Percentiles rank a stretch among this genome's conserved stretches.
Conservation (phyloP, 768 basidiomycete genomes). For the Phlebiopsis gigantea region DNA sequence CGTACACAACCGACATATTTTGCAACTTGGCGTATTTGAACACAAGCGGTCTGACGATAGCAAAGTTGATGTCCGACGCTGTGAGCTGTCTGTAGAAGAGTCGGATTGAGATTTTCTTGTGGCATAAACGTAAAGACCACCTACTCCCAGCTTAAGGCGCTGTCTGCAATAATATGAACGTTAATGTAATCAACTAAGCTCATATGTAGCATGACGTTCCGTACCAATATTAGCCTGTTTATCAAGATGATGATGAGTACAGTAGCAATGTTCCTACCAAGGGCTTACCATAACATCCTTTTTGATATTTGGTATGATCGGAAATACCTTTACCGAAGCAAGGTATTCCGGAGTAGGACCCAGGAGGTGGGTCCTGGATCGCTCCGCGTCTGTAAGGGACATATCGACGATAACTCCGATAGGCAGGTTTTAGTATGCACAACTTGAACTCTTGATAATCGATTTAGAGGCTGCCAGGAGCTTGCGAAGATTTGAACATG, state of each 20-base stretch:
- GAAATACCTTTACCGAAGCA: slow-evolving; percentile 68
- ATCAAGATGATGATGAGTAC: too few relatives aligned
- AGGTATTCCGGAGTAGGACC: slow-evolving; percentile 55
- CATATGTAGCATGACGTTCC: slow-evolving; percentile 17
- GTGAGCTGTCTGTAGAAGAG: slow-evolving; percentile 57
- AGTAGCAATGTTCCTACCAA: too few relatives aligned
- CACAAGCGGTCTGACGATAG: slow-evolving; percentile 72
- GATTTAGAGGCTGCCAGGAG: too few relatives aligned
- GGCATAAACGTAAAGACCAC: slow-evolving; percentile 27
- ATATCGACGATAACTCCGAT: too few relatives aligned
- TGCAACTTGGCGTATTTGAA: slow-evolving; percentile 72
- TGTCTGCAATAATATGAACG: slow-evolving; percentile 39
- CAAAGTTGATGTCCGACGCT: slow-evolving; percentile 78
- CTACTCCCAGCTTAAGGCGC: slow-evolving; percentile 76
- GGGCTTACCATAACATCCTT: slow-evolving; percentile 61
- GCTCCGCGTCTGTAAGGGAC: too few relatives aligned
- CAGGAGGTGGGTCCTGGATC: too few relatives aligned
- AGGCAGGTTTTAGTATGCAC: too few relatives aligned
- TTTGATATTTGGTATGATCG: slow-evolving; percentile 70
- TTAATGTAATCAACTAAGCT: slow-evolving; percentile 19
- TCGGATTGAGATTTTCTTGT: neutral
- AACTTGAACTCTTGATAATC: too few relatives aligned
- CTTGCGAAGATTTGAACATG: too few relatives aligned
- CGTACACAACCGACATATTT: slow-evolving; percentile 72
- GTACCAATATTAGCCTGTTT: neutral